Evolutionary conservation across 2,329 filamentous ascomycete genomes (phyloP), one percentile per base, ranked within the genome.

Genomic region (Pseudogymnoascus sp.): DNA sequence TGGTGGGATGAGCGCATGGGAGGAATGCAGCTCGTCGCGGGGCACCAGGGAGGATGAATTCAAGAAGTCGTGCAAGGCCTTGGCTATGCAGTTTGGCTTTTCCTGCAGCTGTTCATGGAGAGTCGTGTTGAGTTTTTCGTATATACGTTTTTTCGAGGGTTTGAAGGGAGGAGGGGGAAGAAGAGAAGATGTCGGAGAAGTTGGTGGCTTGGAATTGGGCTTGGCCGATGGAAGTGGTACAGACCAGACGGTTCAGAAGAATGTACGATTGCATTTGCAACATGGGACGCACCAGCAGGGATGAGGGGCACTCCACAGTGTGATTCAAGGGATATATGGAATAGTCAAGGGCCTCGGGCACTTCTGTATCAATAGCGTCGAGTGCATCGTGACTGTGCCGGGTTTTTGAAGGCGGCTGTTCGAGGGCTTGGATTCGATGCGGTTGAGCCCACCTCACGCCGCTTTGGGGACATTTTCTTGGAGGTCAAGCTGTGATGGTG

Each of bases 221-320:
- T 52, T 52, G 45, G 45, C 45, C 45, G 26, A 7, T 52, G 23
- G n/a, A 52, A 52, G 45, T 52, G 45, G 26, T 52, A 52, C 45
- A 52, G 45, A 52, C 45, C 26, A 30, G 45, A 52, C 45, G 45
- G 45, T 52, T 52, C 26, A 52, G 26, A 52, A 52, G 45, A 30
- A 52, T 18, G 45, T 52, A 18, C 45, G 45, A 52, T 30, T 52
- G 45, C 45, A 52, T 52, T 52, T 52, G 45, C 45, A 52, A 52
- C 45, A 52, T 52, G 45, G 45, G 45, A 52, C 45, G 45, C 45
- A 52, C 45, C 45, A 52, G 45, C 45, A 52, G 45, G 45, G 45
- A 30, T 52, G 26, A 52, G 45, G 45, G 45, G 45, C 45, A 52
- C 13, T 18, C 45, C 45, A 52, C 45, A 52, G n/a, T 30, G n/a